Evolutionary conservation across 352 stramenopile species (phyloP), one percentile per base, ranked within the genome.

Genomic region (Aphanomyces stellatus): DNA sequence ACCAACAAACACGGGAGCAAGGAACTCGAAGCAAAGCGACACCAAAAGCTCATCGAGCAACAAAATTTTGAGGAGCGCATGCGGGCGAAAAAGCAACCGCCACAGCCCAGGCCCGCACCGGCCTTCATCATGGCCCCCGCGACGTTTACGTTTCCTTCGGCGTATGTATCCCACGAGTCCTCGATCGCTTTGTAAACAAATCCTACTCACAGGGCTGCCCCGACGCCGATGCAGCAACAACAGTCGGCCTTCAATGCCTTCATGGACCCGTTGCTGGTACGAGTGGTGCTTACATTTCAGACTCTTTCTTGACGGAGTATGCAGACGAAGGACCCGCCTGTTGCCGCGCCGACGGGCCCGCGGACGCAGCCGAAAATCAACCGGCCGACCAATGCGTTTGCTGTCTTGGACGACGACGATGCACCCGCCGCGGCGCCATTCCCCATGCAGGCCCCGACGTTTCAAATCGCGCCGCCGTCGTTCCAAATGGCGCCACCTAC

Each of bases 41-140:
- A 67, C 13, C 60, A 67, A 31, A 30, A 30, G 5, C 60, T 67
- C 10, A 3, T 40, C 10, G 40, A 67, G 28, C 60, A 67, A 53
- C 51, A 34, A 10, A 48, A 40, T 19, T 67, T 67, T 67, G 60
- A 67, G 57, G 60, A 67, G 35, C 60, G 60, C 4, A 67, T 67
- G 60, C 51, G 25, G 19, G 40, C 37, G 17, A 6, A 27, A 7
- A 57, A 57, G 27, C 51, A 67, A 24, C 40, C 2, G 1, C 28
- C 49, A 6, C 60, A 57, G 60, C 60, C 33, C 25, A 57, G 33
- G 33, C n/a, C 60, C 4, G 33, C 41, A n/a, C 60, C 60, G 5
- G 27, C 60, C 30, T 67, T 67, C 27, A 31, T 67, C 49, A 55
- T 67, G 37, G 60, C 60, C 7, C 60, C 60, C 5, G 13, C 60